Evolutionary conservation across 2,329 filamentous ascomycete species (phyloP), one percentile per base, ranked within the genome.

Genomic region (Botryosphaeria agaves): DNA sequence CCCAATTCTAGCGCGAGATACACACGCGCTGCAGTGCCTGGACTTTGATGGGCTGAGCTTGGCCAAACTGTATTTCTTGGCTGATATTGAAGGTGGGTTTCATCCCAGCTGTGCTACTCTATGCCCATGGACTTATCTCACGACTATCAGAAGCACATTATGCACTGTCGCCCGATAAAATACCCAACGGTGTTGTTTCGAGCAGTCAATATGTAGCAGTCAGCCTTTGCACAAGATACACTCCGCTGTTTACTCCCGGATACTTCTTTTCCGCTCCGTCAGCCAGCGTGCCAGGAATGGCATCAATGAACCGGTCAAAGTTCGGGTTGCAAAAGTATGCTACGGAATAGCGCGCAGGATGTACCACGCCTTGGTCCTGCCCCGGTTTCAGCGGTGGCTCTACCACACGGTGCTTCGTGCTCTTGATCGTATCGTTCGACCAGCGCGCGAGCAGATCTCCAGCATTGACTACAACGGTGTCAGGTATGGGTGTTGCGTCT

Each of bases 321-420:
- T 91, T 84, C 6, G 83, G 82, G 42, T 91, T 87, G 61, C 83
- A 91, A 49, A 92, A 91, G 56, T 91, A 94, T 42, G 84, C 85
- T 47, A 94, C 76, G 43, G 78, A 87, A 47, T 94, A 94, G 23
- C 79, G 64, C 1, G 82, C 64, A 1, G 83, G 82, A 50, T 91
- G 76, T 12, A 63, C 64, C 3, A 49, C 51, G 5, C 55, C 57
- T 3, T 57, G 59, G 3, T 62, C 64, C 11, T 61, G 58, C 1
- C 54, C 48, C 7, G 42, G 37, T 23, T 49, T 49, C 4, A 49
- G 43, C 1, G 81, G 79, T 2, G 85, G 85, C 56, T 93, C 80
- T 4, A 94, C 80, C 1, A 94, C 85, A 7, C 84, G 72, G 53
- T 94, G 85, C 36, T 84, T 71, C 3, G 85, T 94, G 47, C 79